phyloP scores from a whole-genome alignment of 371 early-diverging fungal species.

The Batkoa obscura region DNA sequence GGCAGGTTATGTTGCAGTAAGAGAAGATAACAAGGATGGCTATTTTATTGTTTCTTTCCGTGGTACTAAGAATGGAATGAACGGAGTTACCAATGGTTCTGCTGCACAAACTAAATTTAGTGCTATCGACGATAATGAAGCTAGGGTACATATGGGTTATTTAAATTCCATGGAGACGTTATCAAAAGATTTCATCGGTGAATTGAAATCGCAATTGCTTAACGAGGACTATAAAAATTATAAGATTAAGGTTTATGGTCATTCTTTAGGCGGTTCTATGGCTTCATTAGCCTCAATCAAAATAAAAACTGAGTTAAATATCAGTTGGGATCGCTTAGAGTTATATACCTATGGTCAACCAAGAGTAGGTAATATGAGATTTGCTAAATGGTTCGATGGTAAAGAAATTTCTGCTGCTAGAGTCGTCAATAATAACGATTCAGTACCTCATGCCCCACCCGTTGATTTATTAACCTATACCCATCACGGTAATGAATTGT shows the following conservation, averaged over 20 bases:
- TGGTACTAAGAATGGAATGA: too few species aligned
- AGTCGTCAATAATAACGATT: background rate
- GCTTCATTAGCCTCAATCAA: background rate
- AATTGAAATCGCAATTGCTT: too few species aligned
- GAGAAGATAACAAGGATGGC: too few species aligned
- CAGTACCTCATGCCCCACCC: background rate
- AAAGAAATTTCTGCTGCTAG: background rate
- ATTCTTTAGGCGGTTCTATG: slow-evolving; percentile 1
- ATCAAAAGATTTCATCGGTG: too few species aligned
- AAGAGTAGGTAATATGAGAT: background rate
- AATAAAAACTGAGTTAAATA: background rate
- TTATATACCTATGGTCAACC: slow-evolving; percentile 3
- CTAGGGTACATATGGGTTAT: too few species aligned
- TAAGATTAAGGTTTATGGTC: background rate
- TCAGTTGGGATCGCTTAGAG: background rate
- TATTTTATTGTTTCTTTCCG: too few species aligned
- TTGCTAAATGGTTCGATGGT: background rate
- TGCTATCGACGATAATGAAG: too few species aligned
- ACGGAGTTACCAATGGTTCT: too few species aligned
- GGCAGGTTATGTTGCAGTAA: too few species aligned
- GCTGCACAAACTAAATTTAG: too few species aligned
- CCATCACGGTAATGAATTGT: background rate
- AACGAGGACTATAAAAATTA: background rate
- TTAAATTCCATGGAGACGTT: too few species aligned
- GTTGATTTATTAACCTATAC: background rate